Base-by-base conservation (phyloP, 768 basidiomycete species). In the Leccinum disarticulatum region DNA sequence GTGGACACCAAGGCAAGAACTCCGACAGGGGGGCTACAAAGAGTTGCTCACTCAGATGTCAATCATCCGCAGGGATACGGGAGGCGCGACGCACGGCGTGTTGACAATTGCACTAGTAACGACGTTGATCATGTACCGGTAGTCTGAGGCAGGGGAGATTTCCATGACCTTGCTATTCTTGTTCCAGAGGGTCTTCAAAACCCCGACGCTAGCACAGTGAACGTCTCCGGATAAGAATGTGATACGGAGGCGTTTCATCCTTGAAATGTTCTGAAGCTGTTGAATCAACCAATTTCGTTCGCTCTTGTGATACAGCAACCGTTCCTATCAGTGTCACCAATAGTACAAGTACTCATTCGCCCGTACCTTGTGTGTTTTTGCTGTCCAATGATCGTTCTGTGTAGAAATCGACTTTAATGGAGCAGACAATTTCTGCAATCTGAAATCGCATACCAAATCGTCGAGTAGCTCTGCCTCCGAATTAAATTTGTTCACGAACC, bases 101-200 rank as follows among this genome's bases (percentile, higher is more conserved):
- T 97, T 96, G 52, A 99, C 96, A 63, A 99, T 98, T 14, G 96
- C 96, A 67, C 92, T 93, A 5, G 91, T 86, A 9, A 93, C 83
- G 35, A 95, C 77, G 64, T 96, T 95, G 51, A 95, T 70, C 95
- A 98, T 98, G 73, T 92, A 97, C 49, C 93, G 84, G 69, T 85
- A 77, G 72, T 98, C 97, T 27, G 73, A 63, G 2, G 73, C 68
- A 1, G 91, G 85, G 3, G 77, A 70, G 6, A 88, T 50, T 9
- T 74, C 73, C 19, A 28, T 49, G 11, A 1, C 1, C 8, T 33
- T 64, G 50, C 80, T 82, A 3, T 79, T 79, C 67, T 84, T 87
- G 3, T 67, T 70, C 59, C 76, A 79, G 47, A 88, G 77, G 2
- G 90, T 90, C 74, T 87, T 92, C 63, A 95, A 76, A 3, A 87